Percentiles rank a stretch among this genome's conserved stretches.
Conservation (phyloP, 495 filamentous ascomycete genomes). For the Penicillium egyptiacum region DNA sequence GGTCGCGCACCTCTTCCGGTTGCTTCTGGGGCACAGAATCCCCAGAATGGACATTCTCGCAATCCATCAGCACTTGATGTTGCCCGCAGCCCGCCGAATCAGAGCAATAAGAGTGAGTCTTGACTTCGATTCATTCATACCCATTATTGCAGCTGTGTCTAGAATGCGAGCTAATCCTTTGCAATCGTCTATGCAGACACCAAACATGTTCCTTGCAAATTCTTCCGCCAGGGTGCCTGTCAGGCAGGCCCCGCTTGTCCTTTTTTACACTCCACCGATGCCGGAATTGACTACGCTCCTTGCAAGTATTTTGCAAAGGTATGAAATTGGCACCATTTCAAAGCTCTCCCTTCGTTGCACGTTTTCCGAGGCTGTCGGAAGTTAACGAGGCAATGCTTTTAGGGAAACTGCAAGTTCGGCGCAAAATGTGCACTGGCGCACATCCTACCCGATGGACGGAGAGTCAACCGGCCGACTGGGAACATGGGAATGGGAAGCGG, state of each 20-base stretch:
- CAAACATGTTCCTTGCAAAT: constrained; percentile 98
- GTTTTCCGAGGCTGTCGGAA: neutral
- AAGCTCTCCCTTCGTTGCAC: too few relatives aligned
- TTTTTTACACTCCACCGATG: constrained; percentile 86
- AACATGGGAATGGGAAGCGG: constrained; percentile 46
- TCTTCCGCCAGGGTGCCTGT: constrained; percentile 93
- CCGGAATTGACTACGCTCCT: constrained; percentile 73
- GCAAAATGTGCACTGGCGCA: constrained; percentile 95
- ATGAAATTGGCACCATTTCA: constrained; percentile 27
- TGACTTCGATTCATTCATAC: constrained; percentile 1
- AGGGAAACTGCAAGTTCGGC: constrained; percentile 99
- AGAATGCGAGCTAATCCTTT: constrained; percentile 16
- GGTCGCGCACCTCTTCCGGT: constrained; percentile 44
- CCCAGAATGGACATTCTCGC: constrained; percentile 49
- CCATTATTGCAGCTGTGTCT: neutral
- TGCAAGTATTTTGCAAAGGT: constrained; percentile 99
- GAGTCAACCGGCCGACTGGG: constrained; percentile 68
- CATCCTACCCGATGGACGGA: constrained; percentile 87
- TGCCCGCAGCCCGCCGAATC: constrained; percentile 74
- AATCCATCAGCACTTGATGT: constrained; percentile 49
- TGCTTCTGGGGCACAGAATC: constrained; percentile 42
- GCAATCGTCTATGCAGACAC: constrained; percentile 62
- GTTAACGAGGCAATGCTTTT: constrained; percentile 13
- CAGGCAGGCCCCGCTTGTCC: constrained; percentile 95
- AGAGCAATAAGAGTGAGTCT: constrained; percentile 66